Conservation (phyloP, 306 rosid genomes). For the Casuarina cunninghamiana region DNA sequence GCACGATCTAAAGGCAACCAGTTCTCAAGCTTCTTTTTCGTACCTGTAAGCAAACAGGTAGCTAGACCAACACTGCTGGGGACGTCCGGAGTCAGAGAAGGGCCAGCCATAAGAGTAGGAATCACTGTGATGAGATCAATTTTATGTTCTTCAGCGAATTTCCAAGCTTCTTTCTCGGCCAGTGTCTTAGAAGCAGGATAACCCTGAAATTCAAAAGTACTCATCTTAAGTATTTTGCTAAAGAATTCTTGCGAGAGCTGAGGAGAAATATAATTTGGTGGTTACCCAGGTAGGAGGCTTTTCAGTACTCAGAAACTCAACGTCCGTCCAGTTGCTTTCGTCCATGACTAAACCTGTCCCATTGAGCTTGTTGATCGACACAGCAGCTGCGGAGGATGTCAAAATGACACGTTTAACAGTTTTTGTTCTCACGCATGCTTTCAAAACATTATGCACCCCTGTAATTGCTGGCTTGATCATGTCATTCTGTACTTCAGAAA, state of each 20-base stretch:
- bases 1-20: neutral
- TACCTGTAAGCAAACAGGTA: slow-evolving; percentile 61
- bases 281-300: slow-evolving; percentile 85
- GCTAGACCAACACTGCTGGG: slow-evolving; percentile 59
- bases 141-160: slow-evolving; percentile 65
- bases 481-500: slow-evolving; percentile 52
- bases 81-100: slow-evolving; percentile 63
- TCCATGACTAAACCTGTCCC: slow-evolving; percentile 56
- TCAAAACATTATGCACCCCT: slow-evolving; percentile 70
- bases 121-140: slow-evolving; percentile 79
- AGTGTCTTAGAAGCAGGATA: slow-evolving; percentile 69
- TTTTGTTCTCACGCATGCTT: slow-evolving; percentile 60
- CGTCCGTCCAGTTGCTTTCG: slow-evolving; percentile 71
- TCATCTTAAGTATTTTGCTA: neutral
- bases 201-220: slow-evolving; percentile 48
- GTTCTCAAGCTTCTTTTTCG: neutral
- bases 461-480: slow-evolving; percentile 82
- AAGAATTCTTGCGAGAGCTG: neutral
- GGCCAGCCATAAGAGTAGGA: slow-evolving; percentile 64
- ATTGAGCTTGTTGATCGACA: slow-evolving; percentile 45
- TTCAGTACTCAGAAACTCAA: slow-evolving; percentile 51
- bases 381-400: slow-evolving; percentile 87
- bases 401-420: slow-evolving; percentile 67
- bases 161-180: slow-evolving; percentile 79
- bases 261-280: neutral